Base-by-base conservation (phyloP, 345 rosid species). In the Physaria fendleri region DNA sequence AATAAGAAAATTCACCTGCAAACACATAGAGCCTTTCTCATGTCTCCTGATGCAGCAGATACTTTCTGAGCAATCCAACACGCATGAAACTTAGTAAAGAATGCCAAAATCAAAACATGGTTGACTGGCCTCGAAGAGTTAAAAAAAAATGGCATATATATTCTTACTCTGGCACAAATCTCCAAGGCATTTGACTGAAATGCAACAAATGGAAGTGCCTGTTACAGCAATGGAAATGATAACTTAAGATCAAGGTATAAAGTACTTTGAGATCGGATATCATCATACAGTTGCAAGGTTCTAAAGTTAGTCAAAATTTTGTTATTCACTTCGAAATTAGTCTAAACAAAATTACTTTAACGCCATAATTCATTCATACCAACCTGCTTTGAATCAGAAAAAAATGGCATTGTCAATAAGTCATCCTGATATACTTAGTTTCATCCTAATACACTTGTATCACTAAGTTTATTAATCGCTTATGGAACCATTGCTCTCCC, bases 81-180 rank as follows among this genome's bases (percentile, higher is more conserved):
- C n/a, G n/a, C n/a, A n/a, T n/a, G n/a, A n/a, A n/a, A n/a, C n/a
- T n/a, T n/a, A n/a, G n/a, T n/a, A n/a, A n/a, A 18, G 25, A 47
- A 10, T 15, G 21, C 64, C 2, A 38, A n/a, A 18, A 28, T 46
- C 10, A 13, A 65, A 45, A 14, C 5, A 27, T 34, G 5, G 3
- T 21, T 38, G 41, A 46, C 13, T 15, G n/a, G n/a, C n/a, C n/a
- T n/a, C n/a, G 24, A 38, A 4, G 33, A 29, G 1, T 28, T 42
- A 32, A 15, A 33, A 0, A 54, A 38, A 8, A 15, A 52, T 15
- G 4, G 18, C 10, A 37, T 34, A 22, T n/a, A 5, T 17, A 20
- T 21, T 77, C 95, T 81, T 67, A 91, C 98, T 69, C 98, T 88
- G 50, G 98, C 90, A 62, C 96, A 91, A 8, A 91, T 86, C 75